Evolutionary conservation across 805 yeast species (phyloP).

Genomic region (Scheffersomyces lignosus): DNA sequence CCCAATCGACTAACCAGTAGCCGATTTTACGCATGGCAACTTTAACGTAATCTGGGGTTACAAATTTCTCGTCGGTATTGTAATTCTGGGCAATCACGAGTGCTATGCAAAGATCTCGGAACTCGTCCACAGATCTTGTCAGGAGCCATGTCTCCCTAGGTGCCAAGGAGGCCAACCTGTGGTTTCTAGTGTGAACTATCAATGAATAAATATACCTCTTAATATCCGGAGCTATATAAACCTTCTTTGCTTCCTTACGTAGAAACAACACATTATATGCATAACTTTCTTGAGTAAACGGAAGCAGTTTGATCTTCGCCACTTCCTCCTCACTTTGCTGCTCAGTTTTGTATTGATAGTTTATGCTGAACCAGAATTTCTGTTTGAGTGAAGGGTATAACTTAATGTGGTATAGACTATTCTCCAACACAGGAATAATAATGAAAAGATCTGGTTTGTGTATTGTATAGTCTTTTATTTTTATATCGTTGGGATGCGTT

Average conservation of each 20-base stretch:
- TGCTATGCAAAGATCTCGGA: conserved; percentile 26
- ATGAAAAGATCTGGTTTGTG: conserved; percentile 7
- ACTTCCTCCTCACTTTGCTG: conserved; percentile 6
- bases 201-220: conserved; percentile 37
- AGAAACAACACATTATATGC: not conserved
- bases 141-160: conserved; percentile 35
- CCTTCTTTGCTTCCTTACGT: conserved; percentile 7
- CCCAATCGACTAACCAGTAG: conserved; percentile 48
- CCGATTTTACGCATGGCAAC: conserved; percentile 39
- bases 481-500: conserved; percentile 1
- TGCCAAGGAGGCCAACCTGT: conserved; percentile 39
- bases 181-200: conserved; percentile 36
- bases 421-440: conserved; percentile 9
- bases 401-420: conserved; percentile 2
- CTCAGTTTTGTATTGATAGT: conserved; percentile 10
- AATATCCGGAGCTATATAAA: conserved; percentile 36
- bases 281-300: not conserved
- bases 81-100: conserved; percentile 16
- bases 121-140: conserved; percentile 30
- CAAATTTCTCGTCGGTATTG: conserved; percentile 15
- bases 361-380: conserved; percentile 13
- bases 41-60: conserved; percentile 40
- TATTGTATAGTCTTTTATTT: conserved; percentile 3
- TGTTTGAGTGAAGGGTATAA: conserved; percentile 12
- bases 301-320: conserved; percentile 1